phyloP scores from a whole-genome alignment of 2,329 filamentous ascomycete genomes.

The Sphaerulina populicola region DNA sequence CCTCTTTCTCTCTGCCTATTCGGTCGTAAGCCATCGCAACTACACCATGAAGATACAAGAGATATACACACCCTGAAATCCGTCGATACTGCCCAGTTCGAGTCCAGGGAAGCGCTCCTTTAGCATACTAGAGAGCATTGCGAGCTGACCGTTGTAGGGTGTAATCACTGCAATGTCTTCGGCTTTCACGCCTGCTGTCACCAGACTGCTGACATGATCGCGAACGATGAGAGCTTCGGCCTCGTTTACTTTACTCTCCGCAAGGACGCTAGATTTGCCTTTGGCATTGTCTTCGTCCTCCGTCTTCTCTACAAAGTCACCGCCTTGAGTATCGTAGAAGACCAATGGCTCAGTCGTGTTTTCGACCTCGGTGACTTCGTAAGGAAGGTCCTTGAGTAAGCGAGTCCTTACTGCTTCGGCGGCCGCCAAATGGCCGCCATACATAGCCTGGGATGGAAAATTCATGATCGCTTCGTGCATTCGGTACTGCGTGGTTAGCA shows the following conservation, averaged over 20 bases:
- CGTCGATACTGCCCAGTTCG: slow-evolving; percentile 93
- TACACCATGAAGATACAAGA: not conserved
- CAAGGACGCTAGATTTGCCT: slow-evolving; percentile 48
- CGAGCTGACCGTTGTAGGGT: slow-evolving; percentile 90
- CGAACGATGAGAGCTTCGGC: slow-evolving; percentile 77
- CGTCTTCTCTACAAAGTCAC: slow-evolving; percentile 65
- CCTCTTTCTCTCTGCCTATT: slow-evolving; percentile 82
- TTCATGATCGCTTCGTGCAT: slow-evolving; percentile 97
- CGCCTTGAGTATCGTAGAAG: slow-evolving; percentile 94
- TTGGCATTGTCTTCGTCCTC: slow-evolving; percentile 53
- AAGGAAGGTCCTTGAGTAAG: slow-evolving; percentile 67
- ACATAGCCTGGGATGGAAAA: slow-evolving; percentile 83
- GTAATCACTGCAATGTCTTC: slow-evolving; percentile 90
- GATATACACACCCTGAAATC: slow-evolving; percentile 58
- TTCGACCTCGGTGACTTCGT: slow-evolving; percentile 69
- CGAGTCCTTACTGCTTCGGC: slow-evolving; percentile 68
- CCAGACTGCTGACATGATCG: slow-evolving; percentile 65
- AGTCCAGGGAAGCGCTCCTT: slow-evolving; percentile 76
- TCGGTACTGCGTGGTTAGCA: slow-evolving; percentile 94
- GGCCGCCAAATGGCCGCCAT: slow-evolving; percentile 71
- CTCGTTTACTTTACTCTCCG: slow-evolving; percentile 83
- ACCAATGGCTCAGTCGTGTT: slow-evolving; percentile 81
- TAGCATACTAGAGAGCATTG: slow-evolving; percentile 63
- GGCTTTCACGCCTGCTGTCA: slow-evolving; percentile 69
- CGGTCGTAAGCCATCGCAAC: not conserved